A percentile compares a stretch with the other conserved stretches of the same genome.
Evolutionary conservation across 768 basidiomycete species (phyloP).

Genomic region (Leccinum subgranulosum): DNA sequence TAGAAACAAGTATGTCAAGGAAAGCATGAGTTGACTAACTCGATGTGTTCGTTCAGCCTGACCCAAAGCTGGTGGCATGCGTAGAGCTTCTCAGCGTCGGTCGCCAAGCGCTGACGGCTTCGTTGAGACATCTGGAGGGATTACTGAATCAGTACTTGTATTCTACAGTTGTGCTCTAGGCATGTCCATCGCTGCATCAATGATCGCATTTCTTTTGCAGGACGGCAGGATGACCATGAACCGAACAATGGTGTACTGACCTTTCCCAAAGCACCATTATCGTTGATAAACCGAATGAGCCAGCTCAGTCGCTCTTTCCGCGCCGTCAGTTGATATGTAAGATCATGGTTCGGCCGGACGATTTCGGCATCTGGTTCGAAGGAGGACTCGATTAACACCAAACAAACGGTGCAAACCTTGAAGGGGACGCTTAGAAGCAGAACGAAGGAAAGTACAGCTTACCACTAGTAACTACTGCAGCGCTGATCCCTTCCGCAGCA

Average conservation of each 20-base stretch:
- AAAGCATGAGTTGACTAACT: slow-evolving; percentile 38
- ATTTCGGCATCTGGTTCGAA: slow-evolving; percentile 53
- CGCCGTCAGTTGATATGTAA: slow-evolving; percentile 71
- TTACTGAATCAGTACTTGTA: slow-evolving; percentile 1
- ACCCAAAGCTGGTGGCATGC: slow-evolving; percentile 81
- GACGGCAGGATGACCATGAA: not conserved
- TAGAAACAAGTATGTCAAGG: not conserved
- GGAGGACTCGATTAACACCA: not conserved
- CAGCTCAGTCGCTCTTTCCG: slow-evolving; percentile 76
- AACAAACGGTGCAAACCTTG: not conserved
- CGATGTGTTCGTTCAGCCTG: slow-evolving; percentile 63
- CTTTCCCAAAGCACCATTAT: slow-evolving; percentile 76
- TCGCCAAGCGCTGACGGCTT: slow-evolving; percentile 69
- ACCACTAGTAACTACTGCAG: slow-evolving; percentile 74
- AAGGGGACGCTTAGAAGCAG: too few species aligned
- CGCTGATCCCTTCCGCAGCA: slow-evolving; percentile 73
- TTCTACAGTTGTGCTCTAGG: not conserved
- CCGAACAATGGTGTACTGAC: slow-evolving; percentile 34
- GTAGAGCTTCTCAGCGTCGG: slow-evolving; percentile 84
- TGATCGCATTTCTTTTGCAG: not conserved
- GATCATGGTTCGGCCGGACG: slow-evolving; percentile 73
- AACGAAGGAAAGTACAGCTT: slow-evolving; percentile 2
- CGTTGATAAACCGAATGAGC: slow-evolving; percentile 87
- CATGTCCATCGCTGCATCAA: not conserved
- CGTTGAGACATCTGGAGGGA: slow-evolving; percentile 70